These are phyloP conservation scores for Populus ilicifolia DNA, from an alignment of 345 rosid species.

Conservation along the genomic window DNA sequence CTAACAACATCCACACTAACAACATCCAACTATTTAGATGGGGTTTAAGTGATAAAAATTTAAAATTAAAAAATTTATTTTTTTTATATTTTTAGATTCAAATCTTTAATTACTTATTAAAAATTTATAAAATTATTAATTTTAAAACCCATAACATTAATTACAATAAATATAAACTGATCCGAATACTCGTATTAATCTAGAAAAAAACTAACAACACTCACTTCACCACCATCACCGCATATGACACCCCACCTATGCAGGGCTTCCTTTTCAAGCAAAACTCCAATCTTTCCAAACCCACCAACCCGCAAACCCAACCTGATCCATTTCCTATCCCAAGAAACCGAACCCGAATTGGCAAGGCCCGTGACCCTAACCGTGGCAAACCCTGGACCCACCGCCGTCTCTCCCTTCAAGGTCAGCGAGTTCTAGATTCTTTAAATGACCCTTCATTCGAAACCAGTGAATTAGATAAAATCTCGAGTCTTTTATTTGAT, in stretches of 20 bases:
- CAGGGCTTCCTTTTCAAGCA: conserved; percentile 39
- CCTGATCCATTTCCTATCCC: conserved; percentile 2
- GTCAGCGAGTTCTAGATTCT: conserved; percentile 54
- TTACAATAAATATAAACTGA: too few species aligned
- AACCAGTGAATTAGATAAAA: conserved; percentile 32
- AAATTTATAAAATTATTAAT: too few species aligned
- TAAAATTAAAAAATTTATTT: too few species aligned
- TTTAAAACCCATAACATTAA: too few species aligned
- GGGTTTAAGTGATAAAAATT: too few species aligned
- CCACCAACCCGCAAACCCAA: conserved; percentile 6
- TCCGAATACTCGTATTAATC: too few species aligned
- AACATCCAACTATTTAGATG: too few species aligned
- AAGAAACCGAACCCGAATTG: conserved; percentile 56
- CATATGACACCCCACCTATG: conserved; percentile 41
- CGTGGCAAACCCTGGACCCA: conserved; percentile 77
- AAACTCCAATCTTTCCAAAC: conserved; percentile 8
- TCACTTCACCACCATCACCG: conserved; percentile 20
- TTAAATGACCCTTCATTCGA: conserved; percentile 56
- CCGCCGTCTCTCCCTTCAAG: conserved; percentile 57
- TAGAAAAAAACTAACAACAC: conserved; percentile 9
- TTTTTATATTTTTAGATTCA: too few species aligned
- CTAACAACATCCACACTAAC: too few species aligned
- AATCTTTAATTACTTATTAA: too few species aligned
- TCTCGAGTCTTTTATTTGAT: conserved; percentile 40
- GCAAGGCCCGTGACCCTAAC: conserved; percentile 60